phyloP scores from a whole-genome alignment of 441 rosid genomes.

The Erodium trifolium region DNA sequence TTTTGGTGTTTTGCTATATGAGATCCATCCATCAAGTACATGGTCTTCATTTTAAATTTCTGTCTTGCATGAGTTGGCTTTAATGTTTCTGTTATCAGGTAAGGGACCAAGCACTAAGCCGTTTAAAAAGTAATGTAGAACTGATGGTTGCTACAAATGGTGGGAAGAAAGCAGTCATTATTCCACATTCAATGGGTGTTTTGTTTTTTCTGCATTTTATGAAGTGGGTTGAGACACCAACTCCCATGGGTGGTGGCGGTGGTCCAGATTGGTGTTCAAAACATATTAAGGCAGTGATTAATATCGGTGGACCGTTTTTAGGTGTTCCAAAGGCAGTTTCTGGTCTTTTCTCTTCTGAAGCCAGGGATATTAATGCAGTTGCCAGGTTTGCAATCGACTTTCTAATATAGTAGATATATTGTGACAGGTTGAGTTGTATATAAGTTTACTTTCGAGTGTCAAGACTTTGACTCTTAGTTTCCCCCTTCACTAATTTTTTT shows the following conservation, averaged over 20 bases:
- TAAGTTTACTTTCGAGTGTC: too few relatives aligned
- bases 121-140: slow-evolving; percentile 76
- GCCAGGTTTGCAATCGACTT: slow-evolving; percentile 48
- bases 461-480: too few relatives aligned
- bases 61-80: slow-evolving; percentile 9
- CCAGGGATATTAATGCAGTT: slow-evolving; percentile 73
- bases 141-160: slow-evolving; percentile 74
- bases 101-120: slow-evolving; percentile 86
- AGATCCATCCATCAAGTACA: neutral
- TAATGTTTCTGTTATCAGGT: slow-evolving; percentile 41
- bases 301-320: slow-evolving; percentile 88
- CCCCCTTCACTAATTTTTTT: too few relatives aligned
- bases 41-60: neutral
- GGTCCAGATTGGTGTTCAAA: slow-evolving; percentile 92
- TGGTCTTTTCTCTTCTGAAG: slow-evolving; percentile 91
- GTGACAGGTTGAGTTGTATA: neutral
- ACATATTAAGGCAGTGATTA: slow-evolving; percentile 84
- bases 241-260: slow-evolving; percentile 96
- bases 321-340: slow-evolving; percentile 91
- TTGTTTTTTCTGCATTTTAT: slow-evolving; percentile 86
- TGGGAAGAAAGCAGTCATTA: slow-evolving; percentile 71
- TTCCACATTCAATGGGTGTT: slow-evolving; percentile 98
- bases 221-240: slow-evolving; percentile 99
- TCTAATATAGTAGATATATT: neutral
- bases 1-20: neutral